These are phyloP conservation scores for Colletotrichum costaricense DNA, from an alignment of 2,329 filamentous ascomycete species.

Conservation along the genomic window DNA sequence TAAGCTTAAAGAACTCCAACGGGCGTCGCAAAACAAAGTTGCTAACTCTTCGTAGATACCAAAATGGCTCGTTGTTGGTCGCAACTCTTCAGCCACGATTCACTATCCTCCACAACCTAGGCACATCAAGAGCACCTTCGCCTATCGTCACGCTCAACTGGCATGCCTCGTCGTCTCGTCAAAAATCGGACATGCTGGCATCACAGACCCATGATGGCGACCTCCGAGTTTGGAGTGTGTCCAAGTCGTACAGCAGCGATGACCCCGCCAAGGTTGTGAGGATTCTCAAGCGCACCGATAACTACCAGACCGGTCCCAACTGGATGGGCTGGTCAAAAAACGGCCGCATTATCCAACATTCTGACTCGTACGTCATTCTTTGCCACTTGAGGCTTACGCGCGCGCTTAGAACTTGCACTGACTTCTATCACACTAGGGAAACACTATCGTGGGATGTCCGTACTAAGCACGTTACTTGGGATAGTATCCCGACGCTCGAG, in stretches of 20 bases:
- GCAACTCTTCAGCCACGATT: constrained; percentile 91
- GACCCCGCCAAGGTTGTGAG: constrained; percentile 90
- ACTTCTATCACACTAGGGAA: constrained; percentile 67
- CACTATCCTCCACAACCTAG: constrained; percentile 92
- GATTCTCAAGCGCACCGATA: constrained; percentile 83
- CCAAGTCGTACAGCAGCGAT: constrained; percentile 78
- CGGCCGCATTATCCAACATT: constrained; percentile 92
- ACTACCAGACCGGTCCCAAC: constrained; percentile 79
- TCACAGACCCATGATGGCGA: constrained; percentile 93
- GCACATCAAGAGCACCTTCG: constrained; percentile 84
- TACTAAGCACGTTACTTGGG: constrained; percentile 95
- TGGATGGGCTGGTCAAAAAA: constrained; percentile 99
- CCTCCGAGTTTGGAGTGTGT: constrained; percentile 94
- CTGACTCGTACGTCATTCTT: constrained; percentile 74
- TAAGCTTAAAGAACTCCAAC: constrained; percentile 54
- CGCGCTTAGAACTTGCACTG: constrained; percentile 55
- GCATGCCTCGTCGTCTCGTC: constrained; percentile 95
- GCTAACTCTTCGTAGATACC: constrained; percentile 70
- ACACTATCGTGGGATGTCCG: constrained; percentile 96
- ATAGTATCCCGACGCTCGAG: constrained; percentile 86
- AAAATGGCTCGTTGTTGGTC: constrained; percentile 93
- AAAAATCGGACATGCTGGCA: constrained; percentile 98
- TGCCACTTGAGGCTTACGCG: constrained; percentile 51
- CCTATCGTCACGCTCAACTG: constrained; percentile 89
- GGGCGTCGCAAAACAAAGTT: background rate